phyloP scores from a whole-genome alignment of 2,329 filamentous ascomycete species.

The Lachnellula occidentalis region DNA sequence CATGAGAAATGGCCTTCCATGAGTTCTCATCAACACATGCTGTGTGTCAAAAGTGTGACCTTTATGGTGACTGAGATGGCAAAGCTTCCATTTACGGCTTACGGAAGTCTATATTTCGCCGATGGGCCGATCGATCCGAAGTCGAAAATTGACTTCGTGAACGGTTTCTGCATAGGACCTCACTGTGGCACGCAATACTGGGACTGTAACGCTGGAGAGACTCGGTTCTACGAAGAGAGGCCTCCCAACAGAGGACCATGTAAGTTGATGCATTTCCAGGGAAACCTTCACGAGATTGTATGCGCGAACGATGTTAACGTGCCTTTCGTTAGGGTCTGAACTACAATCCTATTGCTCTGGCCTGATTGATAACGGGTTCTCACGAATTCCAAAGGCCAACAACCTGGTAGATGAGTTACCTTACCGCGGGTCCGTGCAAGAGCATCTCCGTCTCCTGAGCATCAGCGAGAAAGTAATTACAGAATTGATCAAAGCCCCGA shows the following conservation, averaged over 20 bases:
- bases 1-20: conserved; percentile 32
- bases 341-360: conserved; percentile 32
- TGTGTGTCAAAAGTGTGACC: conserved; percentile 14
- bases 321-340: conserved; percentile 28
- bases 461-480: no score
- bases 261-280: conserved; percentile 15
- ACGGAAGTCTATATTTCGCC: conserved; percentile 32
- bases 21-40: conserved; percentile 26
- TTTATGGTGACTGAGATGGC: conserved; percentile 15
- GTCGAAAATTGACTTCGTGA: conserved; percentile 5
- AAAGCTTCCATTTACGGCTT: conserved; percentile 31
- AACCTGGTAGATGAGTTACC: conserved; percentile 13
- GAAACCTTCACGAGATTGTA: no score
- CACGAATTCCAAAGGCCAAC: conserved; percentile 30
- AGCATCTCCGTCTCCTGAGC: conserved; percentile 31
- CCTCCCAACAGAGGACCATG: conserved; percentile 36
- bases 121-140: conserved; percentile 8
- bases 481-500: conserved; percentile 25
- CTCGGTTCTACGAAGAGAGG: conserved; percentile 3
- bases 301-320: no score
- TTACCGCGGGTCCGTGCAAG: conserved; percentile 33
- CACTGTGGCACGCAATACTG: conserved; percentile 26
- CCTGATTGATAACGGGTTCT: conserved; percentile 36
- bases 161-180: conserved; percentile 30
- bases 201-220: conserved; percentile 29